Evolutionary conservation across 371 early-diverging fungal species (phyloP), one percentile per base, ranked within the genome.

Genomic region (Circinella umbellata): DNA sequence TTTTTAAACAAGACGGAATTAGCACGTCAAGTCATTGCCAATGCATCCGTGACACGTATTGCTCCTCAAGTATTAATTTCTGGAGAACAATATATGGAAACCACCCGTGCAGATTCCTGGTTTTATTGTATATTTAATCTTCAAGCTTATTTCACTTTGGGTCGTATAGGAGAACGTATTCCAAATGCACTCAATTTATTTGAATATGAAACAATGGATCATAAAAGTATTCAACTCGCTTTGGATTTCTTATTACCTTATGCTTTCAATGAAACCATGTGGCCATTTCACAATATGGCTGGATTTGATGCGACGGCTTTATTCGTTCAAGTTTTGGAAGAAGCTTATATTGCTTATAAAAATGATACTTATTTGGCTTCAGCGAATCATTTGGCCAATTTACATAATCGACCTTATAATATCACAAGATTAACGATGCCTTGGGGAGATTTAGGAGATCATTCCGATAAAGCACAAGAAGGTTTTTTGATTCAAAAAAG

Each of bases 171-270:
- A 11, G 1, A 1, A 11, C 42, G 11, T 9, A 42, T 11, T 0
- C 42, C 42, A 3, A 11, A 11, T 42, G 42, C 42, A 42, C 42
- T 3, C 3, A 42, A 81, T 68, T 63, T 84, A 74, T 83, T 76
- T 72, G 20, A 67, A 15, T 77, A 80, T 66, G 48, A 68, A 42
- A 76, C 78, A 0, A 72, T 73, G 11, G 69, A 80, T 54, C 80
- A 82, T 18, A 80, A 81, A 53, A 71, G 76, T 39, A 74, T 84
- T 47, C 73, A 76, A 51, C 69, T 70, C 49, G 87, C 87, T 0
- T 55, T 88, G 49, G 84, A 88, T 53, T 87, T 73, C 66, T 59
- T 88, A 71, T 55, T 86, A 37, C 83, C 85, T 0, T 78, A 76
- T 73, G 81, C 84, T 10, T 49, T 69, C 10, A 75, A 79, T 63